Evolutionary conservation across 1,284 basidiomycete species (phyloP), one percentile per base, ranked within the genome.

Genomic region (Cryptococcus sp.): DNA sequence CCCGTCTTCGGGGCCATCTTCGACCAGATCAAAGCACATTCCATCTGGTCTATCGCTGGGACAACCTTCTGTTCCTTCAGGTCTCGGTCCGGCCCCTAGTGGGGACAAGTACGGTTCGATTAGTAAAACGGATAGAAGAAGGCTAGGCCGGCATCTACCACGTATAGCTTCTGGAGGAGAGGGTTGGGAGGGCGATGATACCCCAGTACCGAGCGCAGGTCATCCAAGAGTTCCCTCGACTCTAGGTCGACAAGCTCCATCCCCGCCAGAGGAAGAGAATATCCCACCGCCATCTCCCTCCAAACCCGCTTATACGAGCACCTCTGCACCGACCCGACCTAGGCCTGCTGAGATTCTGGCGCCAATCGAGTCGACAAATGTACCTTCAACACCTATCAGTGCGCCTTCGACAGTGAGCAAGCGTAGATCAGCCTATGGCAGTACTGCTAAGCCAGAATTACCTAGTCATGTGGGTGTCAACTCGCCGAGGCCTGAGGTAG

Each of bases 121-220:
- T 24, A 67, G 64, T 22, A 57, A 58, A 34, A 59, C 61, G 7
- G 74, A 76, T 51, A 50, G 63, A 10, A 60, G 74, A n/a, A 59
- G 64, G 4, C 63, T 77, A 4, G 75, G 75, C 21, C 61, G 70
- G 43, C 75, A 77, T 60, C 48, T 77, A 48, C 75, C 75, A 19
- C 61, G 75, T 16, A 74, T 77, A 16, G 75, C 72, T 7, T 74
- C 72, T 4, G 74, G 72, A 9, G 73, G 70, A n/a, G 65, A 61
- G 32, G 69, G 68, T 1, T 72, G 69, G 63, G 66, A 68, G 4
- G 71, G 62, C 5, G 69, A 70, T 9, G 53, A 59, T 10, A 47
- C 39, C 3, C 36, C 49, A 55, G 45, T 37, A 52, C 25, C 48
- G 53, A 16, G 54, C 41, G 46, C 54, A 49, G 49, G 55, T 31